Evolutionary conservation across 2,329 filamentous ascomycete genomes (phyloP).

Genomic region (Talaromyces rugulosus): DNA sequence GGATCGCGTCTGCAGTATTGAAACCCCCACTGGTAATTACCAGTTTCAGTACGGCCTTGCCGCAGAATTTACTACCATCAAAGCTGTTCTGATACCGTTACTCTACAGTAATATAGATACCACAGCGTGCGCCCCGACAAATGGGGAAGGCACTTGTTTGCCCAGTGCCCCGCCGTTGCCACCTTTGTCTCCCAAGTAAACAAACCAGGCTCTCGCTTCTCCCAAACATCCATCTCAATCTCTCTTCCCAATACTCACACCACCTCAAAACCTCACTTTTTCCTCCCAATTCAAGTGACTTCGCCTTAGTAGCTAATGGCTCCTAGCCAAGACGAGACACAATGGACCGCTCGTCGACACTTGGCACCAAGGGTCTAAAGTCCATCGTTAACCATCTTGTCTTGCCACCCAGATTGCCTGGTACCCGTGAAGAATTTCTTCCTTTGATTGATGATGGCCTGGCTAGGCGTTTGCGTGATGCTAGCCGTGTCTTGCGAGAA

Average conservation of each 20-base stretch:
- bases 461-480: slow-evolving; percentile 23
- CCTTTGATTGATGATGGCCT: slow-evolving; percentile 25
- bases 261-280: neutral
- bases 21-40: neutral
- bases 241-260: neutral
- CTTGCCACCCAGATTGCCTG: slow-evolving; percentile 36
- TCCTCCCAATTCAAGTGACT: too few relatives aligned
- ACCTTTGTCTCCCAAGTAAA: neutral
- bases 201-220: neutral
- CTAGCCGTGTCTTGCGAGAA: slow-evolving; percentile 18
- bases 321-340: too few relatives aligned
- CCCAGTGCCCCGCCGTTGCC: neutral
- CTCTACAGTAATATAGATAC: neutral
- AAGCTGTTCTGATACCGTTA: neutral
- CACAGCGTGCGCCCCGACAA: neutral
- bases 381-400: slow-evolving; percentile 34
- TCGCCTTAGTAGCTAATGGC: too few relatives aligned
- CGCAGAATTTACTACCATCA: neutral
- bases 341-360: neutral
- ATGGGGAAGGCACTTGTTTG: neutral
- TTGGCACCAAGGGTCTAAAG: slow-evolving; percentile 7
- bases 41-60: neutral
- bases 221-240: neutral
- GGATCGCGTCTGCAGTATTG: neutral
- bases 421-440: slow-evolving; percentile 23